Conservation (phyloP, 768 basidiomycete genomes). For the Trametes villosa region DNA sequence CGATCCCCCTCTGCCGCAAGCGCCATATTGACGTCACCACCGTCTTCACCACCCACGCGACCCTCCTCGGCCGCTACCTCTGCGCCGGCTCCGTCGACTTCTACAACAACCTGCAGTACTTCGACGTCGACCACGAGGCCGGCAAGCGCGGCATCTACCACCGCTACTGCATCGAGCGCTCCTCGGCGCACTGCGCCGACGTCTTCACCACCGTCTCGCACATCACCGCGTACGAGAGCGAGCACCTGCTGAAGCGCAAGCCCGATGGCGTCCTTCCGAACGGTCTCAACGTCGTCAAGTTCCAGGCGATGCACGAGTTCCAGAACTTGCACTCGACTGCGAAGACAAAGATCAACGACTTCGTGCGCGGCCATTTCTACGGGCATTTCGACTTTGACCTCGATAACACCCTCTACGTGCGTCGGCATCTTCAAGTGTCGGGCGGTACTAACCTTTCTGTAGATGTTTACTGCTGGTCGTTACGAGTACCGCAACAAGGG, state of each 20-base stretch:
- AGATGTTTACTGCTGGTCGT: constrained; percentile 99
- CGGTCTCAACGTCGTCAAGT: constrained; percentile 98
- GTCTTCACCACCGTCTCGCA: constrained; percentile 99
- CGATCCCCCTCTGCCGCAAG: constrained; percentile 93
- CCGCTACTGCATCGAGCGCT: constrained; percentile 95
- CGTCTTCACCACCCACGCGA: constrained; percentile 98
- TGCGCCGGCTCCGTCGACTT: constrained; percentile 99
- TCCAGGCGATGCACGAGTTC: constrained; percentile 99
- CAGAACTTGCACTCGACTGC: constrained; percentile 91
- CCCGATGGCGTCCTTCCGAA: constrained; percentile 97
- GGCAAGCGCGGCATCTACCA: constrained; percentile 99
- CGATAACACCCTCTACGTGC: constrained; percentile 84
- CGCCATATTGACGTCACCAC: constrained; percentile 98
- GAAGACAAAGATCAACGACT: constrained; percentile 99
- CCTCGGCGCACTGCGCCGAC: constrained; percentile 92
- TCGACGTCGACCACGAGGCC: constrained; percentile 99
- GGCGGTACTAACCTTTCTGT: constrained; percentile 16
- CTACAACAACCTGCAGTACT: constrained; percentile 99
- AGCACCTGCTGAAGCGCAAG: constrained; percentile 96
- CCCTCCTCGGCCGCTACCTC: constrained; percentile 96
- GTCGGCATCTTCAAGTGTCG: constrained; percentile 30
- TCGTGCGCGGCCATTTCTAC: constrained; percentile 97
- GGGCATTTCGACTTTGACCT: constrained; percentile 97
- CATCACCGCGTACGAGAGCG: constrained; percentile 97
- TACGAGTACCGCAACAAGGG: constrained; percentile 99